Evolutionary conservation across 345 rosid species (phyloP), one percentile per base, ranked within the genome.

Genomic region (Heritiera fomes): DNA sequence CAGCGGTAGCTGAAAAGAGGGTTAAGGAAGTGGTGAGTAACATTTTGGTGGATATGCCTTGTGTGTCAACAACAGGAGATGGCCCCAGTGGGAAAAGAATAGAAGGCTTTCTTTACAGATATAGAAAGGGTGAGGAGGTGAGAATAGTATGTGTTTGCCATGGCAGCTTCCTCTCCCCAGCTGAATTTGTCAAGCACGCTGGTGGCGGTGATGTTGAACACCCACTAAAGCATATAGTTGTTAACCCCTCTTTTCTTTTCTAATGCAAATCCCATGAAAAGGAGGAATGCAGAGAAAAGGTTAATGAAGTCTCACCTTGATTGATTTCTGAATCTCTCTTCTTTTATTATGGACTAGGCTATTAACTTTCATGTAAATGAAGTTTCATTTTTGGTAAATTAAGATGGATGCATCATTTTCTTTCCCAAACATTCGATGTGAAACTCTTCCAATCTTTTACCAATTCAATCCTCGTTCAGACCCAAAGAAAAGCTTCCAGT

Each of bases 101-200:
- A 28, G 92, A 95, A 55, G 98, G 98, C 12, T 93, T 93, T 74
- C 91, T 95, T 47, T 93, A 86, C 84, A 87, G 89, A 74, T 93
- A 91, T 66, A 80, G 88, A 28, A 95, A 86, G 82, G 98, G 98
- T 1, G 93, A 90, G 71, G 95, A 89, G 45, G 94, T 93, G 79
- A 87, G 88, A 82, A 95, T 95, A 59, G 90, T 95, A 53, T 95
- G 98, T 40, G 90, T 93, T 23, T 95, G 98, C 84, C 98, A 93
- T 78, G 97, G 98, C 50, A 92, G 85, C 82, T 93, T 93, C 80
- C 87, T 89, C 40, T 85, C 98, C 9, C 95, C 98, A 0, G 93
- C 95, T 0, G 98, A 93, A 81, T 95, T 95, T 55, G 93, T 95
- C 18, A 88, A 89, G 78, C 98, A 95, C 72, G 98, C 95, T 2